Evolutionary conservation across 768 basidiomycete genomes (phyloP).

Genomic region (Tremella mesenterica): DNA sequence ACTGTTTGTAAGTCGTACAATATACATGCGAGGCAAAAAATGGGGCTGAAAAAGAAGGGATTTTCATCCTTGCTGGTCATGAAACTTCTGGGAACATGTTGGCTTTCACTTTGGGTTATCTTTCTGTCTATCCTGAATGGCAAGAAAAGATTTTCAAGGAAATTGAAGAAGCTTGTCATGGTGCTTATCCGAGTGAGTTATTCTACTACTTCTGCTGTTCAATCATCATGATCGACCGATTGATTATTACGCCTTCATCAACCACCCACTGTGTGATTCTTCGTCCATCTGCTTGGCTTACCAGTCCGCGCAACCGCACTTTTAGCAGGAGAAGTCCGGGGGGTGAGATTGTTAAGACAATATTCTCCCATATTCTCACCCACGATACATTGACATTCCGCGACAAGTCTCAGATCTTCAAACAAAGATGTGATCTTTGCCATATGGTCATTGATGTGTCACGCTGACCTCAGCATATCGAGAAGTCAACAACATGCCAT

Average conservation of each 20-base stretch:
- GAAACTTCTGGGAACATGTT: constrained; percentile 37
- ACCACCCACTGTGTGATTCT: too few species aligned
- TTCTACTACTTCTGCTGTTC: neutral
- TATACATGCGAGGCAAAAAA: neutral
- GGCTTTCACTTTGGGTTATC: constrained; percentile 31
- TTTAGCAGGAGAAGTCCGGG: too few species aligned
- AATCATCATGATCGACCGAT: too few species aligned
- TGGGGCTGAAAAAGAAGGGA: constrained; percentile 4
- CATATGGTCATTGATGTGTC: too few species aligned
- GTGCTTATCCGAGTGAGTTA: constrained; percentile 16
- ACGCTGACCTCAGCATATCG: constrained; percentile 13
- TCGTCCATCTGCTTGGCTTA: too few species aligned
- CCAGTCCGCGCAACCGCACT: too few species aligned
- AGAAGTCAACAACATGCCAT: constrained; percentile 12
- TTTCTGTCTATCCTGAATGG: constrained; percentile 33
- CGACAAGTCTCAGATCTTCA: too few species aligned
- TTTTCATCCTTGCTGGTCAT: constrained; percentile 35
- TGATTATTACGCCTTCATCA: too few species aligned
- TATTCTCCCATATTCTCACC: too few species aligned
- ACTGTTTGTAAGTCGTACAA: constrained; percentile 18
- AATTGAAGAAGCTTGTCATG: constrained; percentile 17
- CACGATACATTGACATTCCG: too few species aligned
- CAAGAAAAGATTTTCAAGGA: constrained; percentile 35
- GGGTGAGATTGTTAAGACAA: too few species aligned
- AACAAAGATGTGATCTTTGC: too few species aligned